phyloP scores from a whole-genome alignment of 2,329 filamentous ascomycete genomes.

The Diaporthe batatas region DNA sequence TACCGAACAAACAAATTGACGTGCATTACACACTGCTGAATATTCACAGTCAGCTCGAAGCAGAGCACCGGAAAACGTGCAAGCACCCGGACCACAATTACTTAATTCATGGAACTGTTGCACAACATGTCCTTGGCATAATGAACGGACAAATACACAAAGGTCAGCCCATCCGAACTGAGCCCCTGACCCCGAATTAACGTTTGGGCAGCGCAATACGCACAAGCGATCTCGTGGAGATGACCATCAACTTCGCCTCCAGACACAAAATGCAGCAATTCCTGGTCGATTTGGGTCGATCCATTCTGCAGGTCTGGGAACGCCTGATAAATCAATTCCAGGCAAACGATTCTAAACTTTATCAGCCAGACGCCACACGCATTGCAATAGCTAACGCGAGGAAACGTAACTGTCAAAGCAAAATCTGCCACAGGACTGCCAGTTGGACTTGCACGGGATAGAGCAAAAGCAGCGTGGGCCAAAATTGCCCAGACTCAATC shows the following conservation, averaged over 20 bases:
- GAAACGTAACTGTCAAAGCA: too few relatives aligned
- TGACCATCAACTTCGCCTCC: conserved; percentile 24
- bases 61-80: conserved; percentile 32
- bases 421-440: too few relatives aligned
- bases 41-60: conserved; percentile 20
- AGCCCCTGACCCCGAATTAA: neutral
- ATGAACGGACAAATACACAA: conserved; percentile 35
- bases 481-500: neutral
- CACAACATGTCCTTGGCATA: conserved; percentile 19
- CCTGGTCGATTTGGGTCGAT: too few relatives aligned
- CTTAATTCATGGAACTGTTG: conserved; percentile 25
- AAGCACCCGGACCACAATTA: conserved; percentile 15
- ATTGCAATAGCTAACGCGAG: neutral
- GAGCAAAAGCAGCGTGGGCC: too few relatives aligned
- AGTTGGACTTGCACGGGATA: too few relatives aligned
- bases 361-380: neutral
- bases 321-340: neutral
- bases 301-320: neutral
- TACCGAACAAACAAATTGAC: neutral
- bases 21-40: conserved; percentile 28
- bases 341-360: neutral
- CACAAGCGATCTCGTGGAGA: conserved; percentile 25
- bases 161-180: neutral
- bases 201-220: conserved; percentile 7
- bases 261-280: too few relatives aligned